A percentile compares a stretch with the other conserved stretches of the same genome.
These are phyloP conservation scores for Elsinoe australis DNA, from an alignment of 2,329 filamentous ascomycete species.

Conservation along the genomic window DNA sequence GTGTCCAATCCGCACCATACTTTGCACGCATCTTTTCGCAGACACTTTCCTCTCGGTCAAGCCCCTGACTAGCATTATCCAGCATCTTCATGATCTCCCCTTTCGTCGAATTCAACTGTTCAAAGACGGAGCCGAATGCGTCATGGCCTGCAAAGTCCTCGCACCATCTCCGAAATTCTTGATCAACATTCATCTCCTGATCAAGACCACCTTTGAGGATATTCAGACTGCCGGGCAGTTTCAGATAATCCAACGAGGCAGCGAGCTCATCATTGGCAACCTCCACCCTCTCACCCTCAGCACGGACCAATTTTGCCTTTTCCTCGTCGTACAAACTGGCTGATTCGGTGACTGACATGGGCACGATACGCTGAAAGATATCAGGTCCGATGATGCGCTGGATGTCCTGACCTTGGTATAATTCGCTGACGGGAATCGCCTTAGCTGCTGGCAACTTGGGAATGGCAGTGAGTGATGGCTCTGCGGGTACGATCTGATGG, in stretches of 20 bases:
- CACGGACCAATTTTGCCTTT: slow-evolving; percentile 89
- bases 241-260: slow-evolving; percentile 85
- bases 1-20: slow-evolving; percentile 91
- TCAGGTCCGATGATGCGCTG: slow-evolving; percentile 94
- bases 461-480: slow-evolving; percentile 72
- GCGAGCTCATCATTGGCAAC: slow-evolving; percentile 93
- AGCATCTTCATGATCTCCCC: slow-evolving; percentile 63
- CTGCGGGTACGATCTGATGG: slow-evolving; percentile 80
- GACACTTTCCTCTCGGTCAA: slow-evolving; percentile 95
- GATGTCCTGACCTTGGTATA: slow-evolving; percentile 96
- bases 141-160: slow-evolving; percentile 83
- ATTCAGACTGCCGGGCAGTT: slow-evolving; percentile 79
- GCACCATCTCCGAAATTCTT: slow-evolving; percentile 91
- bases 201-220: slow-evolving; percentile 89
- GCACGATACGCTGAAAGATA: slow-evolving; percentile 93
- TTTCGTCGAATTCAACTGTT: slow-evolving; percentile 69
- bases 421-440: slow-evolving; percentile 89
- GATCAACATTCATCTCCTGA: slow-evolving; percentile 77
- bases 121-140: slow-evolving; percentile 69
- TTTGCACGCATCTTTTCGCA: slow-evolving; percentile 99
- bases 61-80: slow-evolving; percentile 73
- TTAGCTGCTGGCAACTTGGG: slow-evolving; percentile 91
- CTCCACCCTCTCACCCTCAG: slow-evolving; percentile 89
- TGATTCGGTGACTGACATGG: slow-evolving; percentile 90
- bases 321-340: slow-evolving; percentile 97